A percentile compares a stretch with the other conserved stretches of the same genome.
Conservation (phyloP, 2,329 filamentous ascomycete genomes). For the Zarea fungicola region DNA sequence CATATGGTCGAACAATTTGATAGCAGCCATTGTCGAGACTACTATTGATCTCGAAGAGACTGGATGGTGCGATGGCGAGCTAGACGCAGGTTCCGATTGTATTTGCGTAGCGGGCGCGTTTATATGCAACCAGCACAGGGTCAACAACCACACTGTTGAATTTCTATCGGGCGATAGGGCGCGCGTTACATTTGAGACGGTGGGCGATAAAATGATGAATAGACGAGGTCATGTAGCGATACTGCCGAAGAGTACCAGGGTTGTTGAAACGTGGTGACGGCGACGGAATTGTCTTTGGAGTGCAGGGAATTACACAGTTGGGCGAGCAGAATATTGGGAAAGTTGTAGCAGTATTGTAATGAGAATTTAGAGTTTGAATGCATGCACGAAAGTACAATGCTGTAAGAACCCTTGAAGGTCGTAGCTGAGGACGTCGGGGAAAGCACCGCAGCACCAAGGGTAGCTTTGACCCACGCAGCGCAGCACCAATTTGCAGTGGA, state of each 20-base stretch:
- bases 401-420: too few species aligned
- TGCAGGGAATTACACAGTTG: background rate
- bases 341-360: too few species aligned
- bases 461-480: too few species aligned
- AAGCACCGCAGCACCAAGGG: too few species aligned
- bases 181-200: background rate
- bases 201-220: background rate
- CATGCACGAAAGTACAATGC: too few species aligned
- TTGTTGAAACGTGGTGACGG: background rate
- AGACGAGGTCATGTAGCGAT: background rate
- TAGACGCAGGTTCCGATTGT: background rate
- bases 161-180: background rate
- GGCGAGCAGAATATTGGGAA: too few species aligned
- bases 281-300: background rate
- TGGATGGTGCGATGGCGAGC: background rate
- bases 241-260: background rate
- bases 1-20: constrained; percentile 1
- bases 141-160: background rate
- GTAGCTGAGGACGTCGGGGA: too few species aligned
- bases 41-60: constrained; percentile 4
- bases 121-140: background rate
- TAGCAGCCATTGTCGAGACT: background rate
- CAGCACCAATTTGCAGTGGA: too few species aligned
- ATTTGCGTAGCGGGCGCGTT: background rate
- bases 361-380: too few species aligned